A percentile compares a stretch with the other conserved stretches of the same genome.
Conservation (phyloP, 306 rosid species). For the Quercus cerris region DNA sequence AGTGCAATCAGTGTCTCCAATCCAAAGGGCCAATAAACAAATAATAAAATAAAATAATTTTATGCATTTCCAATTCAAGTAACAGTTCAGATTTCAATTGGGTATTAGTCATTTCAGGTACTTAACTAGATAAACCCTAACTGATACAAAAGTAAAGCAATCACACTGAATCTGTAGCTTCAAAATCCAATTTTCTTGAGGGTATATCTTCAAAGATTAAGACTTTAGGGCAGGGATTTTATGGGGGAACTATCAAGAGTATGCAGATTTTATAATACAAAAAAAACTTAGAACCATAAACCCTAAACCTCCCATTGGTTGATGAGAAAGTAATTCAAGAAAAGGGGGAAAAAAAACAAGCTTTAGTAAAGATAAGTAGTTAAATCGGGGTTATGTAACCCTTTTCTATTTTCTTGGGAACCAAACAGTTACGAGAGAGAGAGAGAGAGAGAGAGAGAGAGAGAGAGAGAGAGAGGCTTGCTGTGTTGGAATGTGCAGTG, state of each 20-base stretch:
- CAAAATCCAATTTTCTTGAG: background rate
- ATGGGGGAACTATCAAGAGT: background rate
- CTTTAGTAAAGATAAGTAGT: no score
- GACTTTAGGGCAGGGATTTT: background rate
- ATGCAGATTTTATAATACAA: background rate
- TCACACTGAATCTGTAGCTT: background rate
- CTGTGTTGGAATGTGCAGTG: no score
- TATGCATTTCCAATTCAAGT: background rate
- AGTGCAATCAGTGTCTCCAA: background rate
- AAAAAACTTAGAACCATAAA: background rate
- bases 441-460: no score
- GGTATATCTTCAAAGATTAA: background rate
- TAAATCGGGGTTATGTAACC: no score
- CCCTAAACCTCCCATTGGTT: background rate
- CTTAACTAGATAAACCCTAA: background rate
- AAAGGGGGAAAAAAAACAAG: no score
- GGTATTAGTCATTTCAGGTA: background rate
- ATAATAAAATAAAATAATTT: background rate
- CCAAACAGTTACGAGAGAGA: no score
- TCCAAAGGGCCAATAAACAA: background rate
- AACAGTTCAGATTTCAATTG: background rate
- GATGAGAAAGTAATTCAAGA: no score
- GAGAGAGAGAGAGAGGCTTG: no score
- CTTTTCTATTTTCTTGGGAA: no score
- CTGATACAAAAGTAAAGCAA: background rate